These are phyloP conservation scores for Clarireedia homoeocarpa DNA, from an alignment of 2,329 filamentous ascomycete species.

Conservation along the genomic window DNA sequence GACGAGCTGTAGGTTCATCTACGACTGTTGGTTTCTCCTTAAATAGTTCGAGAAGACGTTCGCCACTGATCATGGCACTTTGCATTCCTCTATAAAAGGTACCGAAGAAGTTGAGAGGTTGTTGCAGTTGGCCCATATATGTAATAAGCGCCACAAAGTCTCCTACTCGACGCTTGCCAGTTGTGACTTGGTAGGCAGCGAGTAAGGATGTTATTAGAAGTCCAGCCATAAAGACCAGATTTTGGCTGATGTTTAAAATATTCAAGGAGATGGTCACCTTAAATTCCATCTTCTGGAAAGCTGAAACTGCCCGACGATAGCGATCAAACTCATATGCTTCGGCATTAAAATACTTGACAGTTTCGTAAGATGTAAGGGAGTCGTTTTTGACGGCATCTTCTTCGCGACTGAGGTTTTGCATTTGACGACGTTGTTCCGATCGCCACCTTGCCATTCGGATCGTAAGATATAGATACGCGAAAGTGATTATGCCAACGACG, in stretches of 20 bases:
- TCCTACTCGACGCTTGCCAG: slow-evolving; percentile 55
- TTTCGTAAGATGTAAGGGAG: slow-evolving; percentile 97
- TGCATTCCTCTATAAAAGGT: slow-evolving; percentile 95
- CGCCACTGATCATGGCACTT: slow-evolving; percentile 94
- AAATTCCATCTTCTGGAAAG: slow-evolving; percentile 68
- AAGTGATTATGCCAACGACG: slow-evolving; percentile 82
- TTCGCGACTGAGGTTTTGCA: slow-evolving; percentile 91
- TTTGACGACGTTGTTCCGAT: slow-evolving; percentile 81
- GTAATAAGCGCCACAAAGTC: slow-evolving; percentile 67
- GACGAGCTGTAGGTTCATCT: slow-evolving; percentile 59
- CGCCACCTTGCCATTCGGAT: slow-evolving; percentile 93
- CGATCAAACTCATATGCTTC: slow-evolving; percentile 71
- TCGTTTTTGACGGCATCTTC: slow-evolving; percentile 98
- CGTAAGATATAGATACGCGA: slow-evolving; percentile 94
- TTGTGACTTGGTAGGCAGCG: slow-evolving; percentile 68
- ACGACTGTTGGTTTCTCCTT: slow-evolving; percentile 90
- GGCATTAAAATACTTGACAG: slow-evolving; percentile 85
- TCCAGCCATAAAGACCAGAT: slow-evolving; percentile 71
- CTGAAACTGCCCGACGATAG: slow-evolving; percentile 61
- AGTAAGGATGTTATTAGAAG: slow-evolving; percentile 65
- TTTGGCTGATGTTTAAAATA: slow-evolving; percentile 74
- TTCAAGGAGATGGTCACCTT: slow-evolving; percentile 70
- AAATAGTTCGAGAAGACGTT: slow-evolving; percentile 91
- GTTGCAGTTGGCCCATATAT: slow-evolving; percentile 73
- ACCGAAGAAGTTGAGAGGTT: slow-evolving; percentile 79